A percentile compares a stretch with the other conserved stretches of the same genome.
These are phyloP conservation scores for Kwoniella shandongensis DNA, from an alignment of 768 basidiomycete species.

Conservation along the genomic window DNA sequence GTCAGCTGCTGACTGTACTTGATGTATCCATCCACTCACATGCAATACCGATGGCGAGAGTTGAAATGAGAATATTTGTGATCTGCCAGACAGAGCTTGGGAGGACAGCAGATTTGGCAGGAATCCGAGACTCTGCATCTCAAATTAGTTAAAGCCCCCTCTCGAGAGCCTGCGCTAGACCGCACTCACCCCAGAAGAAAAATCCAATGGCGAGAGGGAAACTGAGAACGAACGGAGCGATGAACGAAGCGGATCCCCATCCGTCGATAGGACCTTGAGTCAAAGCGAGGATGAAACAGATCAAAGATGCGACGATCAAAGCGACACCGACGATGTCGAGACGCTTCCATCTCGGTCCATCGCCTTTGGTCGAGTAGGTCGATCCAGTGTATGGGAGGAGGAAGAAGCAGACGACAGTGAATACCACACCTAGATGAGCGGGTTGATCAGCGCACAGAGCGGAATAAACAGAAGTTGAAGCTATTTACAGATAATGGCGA, in stretches of 20 bases:
- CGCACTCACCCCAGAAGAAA: conserved; percentile 58
- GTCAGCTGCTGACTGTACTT: background rate
- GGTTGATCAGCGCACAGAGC: too few relatives aligned
- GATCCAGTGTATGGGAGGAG: conserved; percentile 39
- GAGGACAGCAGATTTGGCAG: conserved; percentile 54
- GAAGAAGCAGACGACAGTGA: conserved; percentile 51
- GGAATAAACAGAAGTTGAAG: background rate
- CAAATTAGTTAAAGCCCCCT: too few relatives aligned
- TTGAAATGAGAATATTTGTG: conserved; percentile 41
- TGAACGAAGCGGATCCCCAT: conserved; percentile 58
- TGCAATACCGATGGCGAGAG: conserved; percentile 21
- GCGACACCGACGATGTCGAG: conserved; percentile 50
- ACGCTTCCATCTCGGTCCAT: conserved; percentile 39
- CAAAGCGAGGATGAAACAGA: conserved; percentile 49
- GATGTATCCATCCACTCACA: background rate
- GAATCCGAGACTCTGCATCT: conserved; percentile 54
- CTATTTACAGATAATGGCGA: conserved; percentile 54
- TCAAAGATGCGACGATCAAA: conserved; percentile 42
- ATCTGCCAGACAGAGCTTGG: conserved; percentile 42
- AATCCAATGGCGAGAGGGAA: conserved; percentile 56
- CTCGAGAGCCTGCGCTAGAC: too few relatives aligned
- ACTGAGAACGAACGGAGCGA: conserved; percentile 59
- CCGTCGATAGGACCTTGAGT: conserved; percentile 59
- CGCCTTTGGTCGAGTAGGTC: conserved; percentile 22
- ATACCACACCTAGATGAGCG: conserved; percentile 52